Conservation (phyloP, 2,329 filamentous ascomycete genomes). For the Pseudogymnoascus verrucosus region DNA sequence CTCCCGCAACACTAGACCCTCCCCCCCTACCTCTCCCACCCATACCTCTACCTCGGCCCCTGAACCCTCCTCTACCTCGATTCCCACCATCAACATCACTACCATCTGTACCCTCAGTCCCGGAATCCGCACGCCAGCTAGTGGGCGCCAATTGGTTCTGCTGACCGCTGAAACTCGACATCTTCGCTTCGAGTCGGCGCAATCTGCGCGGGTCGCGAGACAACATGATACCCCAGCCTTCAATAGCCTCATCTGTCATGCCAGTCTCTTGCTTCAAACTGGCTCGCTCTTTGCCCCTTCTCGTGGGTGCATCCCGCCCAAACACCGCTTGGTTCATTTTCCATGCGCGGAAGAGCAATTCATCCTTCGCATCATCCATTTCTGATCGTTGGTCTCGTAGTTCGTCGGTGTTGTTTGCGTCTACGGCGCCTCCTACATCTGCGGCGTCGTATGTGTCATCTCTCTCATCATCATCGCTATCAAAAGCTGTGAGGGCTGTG, state of each 20-base stretch:
- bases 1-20: constrained; percentile 50
- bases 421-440: constrained; percentile 85
- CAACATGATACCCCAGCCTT: constrained; percentile 90
- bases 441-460: constrained; percentile 94
- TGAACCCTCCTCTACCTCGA: constrained; percentile 32
- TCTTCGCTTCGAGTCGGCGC: constrained; percentile 62
- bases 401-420: constrained; percentile 44
- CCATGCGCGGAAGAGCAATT: constrained; percentile 65
- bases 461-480: constrained; percentile 89
- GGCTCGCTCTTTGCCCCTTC: constrained; percentile 53
- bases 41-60: constrained; percentile 41
- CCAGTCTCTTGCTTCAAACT: constrained; percentile 67
- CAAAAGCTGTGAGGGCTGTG: constrained; percentile 79
- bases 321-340: constrained; percentile 59
- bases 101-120: constrained; percentile 49
- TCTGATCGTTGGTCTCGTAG: constrained; percentile 26
- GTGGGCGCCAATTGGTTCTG: constrained; percentile 60
- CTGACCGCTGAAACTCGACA: constrained; percentile 54
- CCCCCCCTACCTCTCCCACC: constrained; percentile 47
- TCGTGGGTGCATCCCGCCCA: constrained; percentile 60
- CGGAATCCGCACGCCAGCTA: constrained; percentile 51
- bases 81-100: constrained; percentile 40
- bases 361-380: constrained; percentile 50
- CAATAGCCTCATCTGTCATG: constrained; percentile 89
- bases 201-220: constrained; percentile 61